A percentile compares a stretch with the other conserved stretches of the same genome.
Conservation (phyloP, 202 grass and related monocot species). For the Zizania palustris region DNA sequence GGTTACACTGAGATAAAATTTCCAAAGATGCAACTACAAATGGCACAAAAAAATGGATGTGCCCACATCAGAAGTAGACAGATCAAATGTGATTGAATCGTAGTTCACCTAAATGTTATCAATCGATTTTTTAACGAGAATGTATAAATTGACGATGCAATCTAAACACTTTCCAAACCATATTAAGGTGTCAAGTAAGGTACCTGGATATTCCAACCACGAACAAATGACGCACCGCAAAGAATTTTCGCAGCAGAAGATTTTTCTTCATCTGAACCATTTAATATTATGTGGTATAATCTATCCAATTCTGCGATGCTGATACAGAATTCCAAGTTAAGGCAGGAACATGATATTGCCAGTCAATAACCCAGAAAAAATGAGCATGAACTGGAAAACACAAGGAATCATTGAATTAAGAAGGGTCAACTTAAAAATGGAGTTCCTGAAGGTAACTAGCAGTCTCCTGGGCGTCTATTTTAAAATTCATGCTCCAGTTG, state of each 20-base stretch:
- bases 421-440: not conserved
- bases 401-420: not conserved
- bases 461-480: not conserved
- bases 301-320: conserved; percentile 84
- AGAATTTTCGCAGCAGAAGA: conserved; percentile 89
- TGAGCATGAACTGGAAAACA: conserved; percentile 9
- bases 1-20: not conserved
- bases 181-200: conserved; percentile 27
- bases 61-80: not conserved
- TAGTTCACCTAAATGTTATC: not conserved
- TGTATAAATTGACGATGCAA: not conserved
- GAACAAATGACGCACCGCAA: conserved; percentile 83
- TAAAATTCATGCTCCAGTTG: not conserved
- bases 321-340: conserved; percentile 42
- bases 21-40: conserved; percentile 16
- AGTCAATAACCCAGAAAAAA: not conserved
- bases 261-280: conserved; percentile 96
- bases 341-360: not conserved
- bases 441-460: not conserved
- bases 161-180: conserved; percentile 3
- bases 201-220: conserved; percentile 99
- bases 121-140: not conserved
- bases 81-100: conserved; percentile 22
- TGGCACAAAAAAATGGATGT: not conserved
- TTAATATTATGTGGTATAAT: conserved; percentile 71